A percentile compares a stretch with the other conserved stretches of the same genome.
Conservation (phyloP, 106 monocot species). For the Dendrobium chrysotoxum region DNA sequence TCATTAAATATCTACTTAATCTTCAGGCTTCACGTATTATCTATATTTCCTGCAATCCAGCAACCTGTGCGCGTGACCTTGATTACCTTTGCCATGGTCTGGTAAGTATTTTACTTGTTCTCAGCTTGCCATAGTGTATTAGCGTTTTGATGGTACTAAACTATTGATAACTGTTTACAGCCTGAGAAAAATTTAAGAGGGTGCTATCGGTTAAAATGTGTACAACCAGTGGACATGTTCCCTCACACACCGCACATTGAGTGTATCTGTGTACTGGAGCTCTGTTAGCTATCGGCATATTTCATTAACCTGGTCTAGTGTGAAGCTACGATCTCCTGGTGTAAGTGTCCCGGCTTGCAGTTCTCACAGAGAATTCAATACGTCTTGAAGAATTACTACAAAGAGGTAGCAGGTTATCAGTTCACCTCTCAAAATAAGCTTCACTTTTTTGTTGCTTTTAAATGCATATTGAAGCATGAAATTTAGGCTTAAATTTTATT, state of each 20-base stretch:
- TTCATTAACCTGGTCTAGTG: background rate
- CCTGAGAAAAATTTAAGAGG: slow-evolving; percentile 60
- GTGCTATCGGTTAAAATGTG: slow-evolving; percentile 66
- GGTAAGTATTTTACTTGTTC: slow-evolving; percentile 33
- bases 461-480: too few relatives aligned
- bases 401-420: too few relatives aligned
- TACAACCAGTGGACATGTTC: slow-evolving; percentile 96
- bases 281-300: slow-evolving; percentile 10
- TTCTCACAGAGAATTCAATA: too few relatives aligned
- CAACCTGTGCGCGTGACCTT: slow-evolving; percentile 91
- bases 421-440: too few relatives aligned
- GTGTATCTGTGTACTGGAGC: slow-evolving; percentile 82
- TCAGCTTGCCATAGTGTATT: background rate
- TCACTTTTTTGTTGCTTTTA: too few relatives aligned
- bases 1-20: slow-evolving; percentile 79
- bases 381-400: too few relatives aligned
- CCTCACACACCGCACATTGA: slow-evolving; percentile 97
- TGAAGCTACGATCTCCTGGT: too few relatives aligned
- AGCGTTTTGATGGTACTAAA: background rate
- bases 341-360: too few relatives aligned
- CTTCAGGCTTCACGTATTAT: slow-evolving; percentile 56
- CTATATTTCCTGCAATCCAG: slow-evolving; percentile 94
- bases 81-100: slow-evolving; percentile 92
- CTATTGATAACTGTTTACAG: slow-evolving; percentile 19
- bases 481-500: too few relatives aligned